Base-by-base conservation (phyloP, 225 moss, liverwort and hornwort genomes). In the Physcomitrellopsis africana region DNA sequence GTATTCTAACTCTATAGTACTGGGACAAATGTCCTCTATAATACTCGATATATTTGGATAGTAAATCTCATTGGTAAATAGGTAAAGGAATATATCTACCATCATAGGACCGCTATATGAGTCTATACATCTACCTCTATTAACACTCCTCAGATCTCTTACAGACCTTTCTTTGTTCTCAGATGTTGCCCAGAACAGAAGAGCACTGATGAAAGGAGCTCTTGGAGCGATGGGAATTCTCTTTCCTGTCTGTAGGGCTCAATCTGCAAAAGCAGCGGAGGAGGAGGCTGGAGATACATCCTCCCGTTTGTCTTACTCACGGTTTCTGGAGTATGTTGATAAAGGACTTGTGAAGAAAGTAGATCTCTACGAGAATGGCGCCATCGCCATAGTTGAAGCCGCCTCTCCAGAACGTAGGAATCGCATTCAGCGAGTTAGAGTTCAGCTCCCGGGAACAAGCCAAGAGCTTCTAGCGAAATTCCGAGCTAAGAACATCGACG, bases 351-450 rank as follows among this genome's bases (percentile, higher is more conserved):
- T 90, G 26, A 90, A 90, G 87, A 90, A 90, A 48, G 90, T 90
- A 15, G 90, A 90, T 63, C 71, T 90, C 51, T 90, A 87, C 32
- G 90, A 90, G 65, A 90, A 85, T 73, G 90, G 90, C 41, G 87
- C 90, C 10, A 80, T 90, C 1, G 90, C 90, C 8, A 87, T 90
- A n/a, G 90, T 90, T 73, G 90, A 90, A 46, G 90, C 90, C 5
- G 85, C 85, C 5, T 90, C 90, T 2, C 90, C 90, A 0, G 90
- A 90, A 72, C 81, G 87, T 12, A 87, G 90, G 44, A 81, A 78
- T 52, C 77, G 87, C 45, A 87, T 90, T 63, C 87, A 90, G 76
- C 75, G 90, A 53, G 90, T 87, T 9, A 67, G 87, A 55, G 90
- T 90, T 41, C 90, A 90, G 54, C 87, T 90, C 48, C 90, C 87